phyloP scores from a whole-genome alignment of 306 rosid genomes.

The Cucumis sativus region DNA sequence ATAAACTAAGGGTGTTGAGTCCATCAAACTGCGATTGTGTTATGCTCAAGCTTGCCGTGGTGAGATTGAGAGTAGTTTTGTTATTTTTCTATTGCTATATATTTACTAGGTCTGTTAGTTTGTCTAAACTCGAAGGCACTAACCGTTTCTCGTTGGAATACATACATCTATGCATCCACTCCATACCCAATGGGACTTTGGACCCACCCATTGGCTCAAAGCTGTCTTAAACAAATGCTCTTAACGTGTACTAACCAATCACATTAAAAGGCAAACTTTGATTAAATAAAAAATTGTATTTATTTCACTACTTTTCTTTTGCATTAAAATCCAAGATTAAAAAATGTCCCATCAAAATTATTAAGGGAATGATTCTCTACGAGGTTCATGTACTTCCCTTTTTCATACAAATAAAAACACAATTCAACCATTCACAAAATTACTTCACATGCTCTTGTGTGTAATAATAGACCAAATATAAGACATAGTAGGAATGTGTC shows the following conservation, averaged over 20 bases:
- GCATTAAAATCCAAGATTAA: background rate
- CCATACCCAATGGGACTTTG: too few relatives aligned
- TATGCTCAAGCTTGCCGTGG: too few relatives aligned
- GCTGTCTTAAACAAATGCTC: too few relatives aligned
- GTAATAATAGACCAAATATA: background rate
- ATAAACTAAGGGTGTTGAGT: too few relatives aligned
- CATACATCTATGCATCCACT: too few relatives aligned
- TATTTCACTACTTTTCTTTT: background rate
- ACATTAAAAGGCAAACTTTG: background rate
- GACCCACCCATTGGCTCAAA: too few relatives aligned
- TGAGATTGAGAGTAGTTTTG: too few relatives aligned
- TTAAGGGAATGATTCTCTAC: slow-evolving; percentile 2
- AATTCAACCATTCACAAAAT: background rate
- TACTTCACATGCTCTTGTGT: background rate
- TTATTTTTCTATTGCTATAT: too few relatives aligned
- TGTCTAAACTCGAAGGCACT: too few relatives aligned
- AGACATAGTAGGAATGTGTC: background rate
- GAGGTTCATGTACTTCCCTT: slow-evolving; percentile 4
- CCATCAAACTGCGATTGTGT: too few relatives aligned
- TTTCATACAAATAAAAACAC: background rate
- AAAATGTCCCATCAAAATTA: slow-evolving; percentile 2
- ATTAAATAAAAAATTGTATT: background rate
- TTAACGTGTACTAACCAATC: background rate
- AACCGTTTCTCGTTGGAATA: too few relatives aligned
- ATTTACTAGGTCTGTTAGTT: too few relatives aligned